A percentile compares a stretch with the other conserved stretches of the same genome.
phyloP scores from a whole-genome alignment of 2,329 filamentous ascomycete species.

The Lasiodiplodia theobromae region DNA sequence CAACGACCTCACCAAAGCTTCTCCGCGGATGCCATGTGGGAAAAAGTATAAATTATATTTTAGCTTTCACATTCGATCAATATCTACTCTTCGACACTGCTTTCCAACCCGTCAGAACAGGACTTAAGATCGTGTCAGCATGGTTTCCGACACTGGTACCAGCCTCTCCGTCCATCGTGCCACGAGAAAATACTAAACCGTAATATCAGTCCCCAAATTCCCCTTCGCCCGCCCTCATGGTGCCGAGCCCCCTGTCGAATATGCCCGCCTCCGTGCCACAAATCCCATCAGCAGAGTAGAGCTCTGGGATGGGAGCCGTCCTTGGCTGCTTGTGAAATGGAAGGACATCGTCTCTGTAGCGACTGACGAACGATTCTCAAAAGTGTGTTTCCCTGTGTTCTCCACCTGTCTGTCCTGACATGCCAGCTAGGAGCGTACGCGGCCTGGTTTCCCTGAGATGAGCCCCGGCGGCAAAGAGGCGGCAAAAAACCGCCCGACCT shows the following conservation, averaged over 20 bases:
- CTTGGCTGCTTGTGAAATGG: constrained; percentile 59
- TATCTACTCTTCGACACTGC: background rate
- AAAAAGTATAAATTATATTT: background rate
- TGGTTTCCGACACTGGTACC: background rate
- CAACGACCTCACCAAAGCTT: background rate
- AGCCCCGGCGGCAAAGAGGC: constrained; percentile 56
- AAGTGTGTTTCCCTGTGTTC: constrained; percentile 32
- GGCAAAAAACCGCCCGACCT: constrained; percentile 58
- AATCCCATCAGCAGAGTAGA: constrained; percentile 55
- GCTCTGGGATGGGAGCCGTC: constrained; percentile 56
- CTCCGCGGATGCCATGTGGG: constrained; percentile 34
- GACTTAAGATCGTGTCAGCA: background rate
- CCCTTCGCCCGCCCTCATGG: constrained; percentile 51
- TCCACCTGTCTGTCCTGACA: background rate
- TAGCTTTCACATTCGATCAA: background rate
- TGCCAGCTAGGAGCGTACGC: constrained; percentile 31
- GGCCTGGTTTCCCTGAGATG: constrained; percentile 58
- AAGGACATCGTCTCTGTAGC: constrained; percentile 56
- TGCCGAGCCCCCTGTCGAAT: constrained; percentile 54
- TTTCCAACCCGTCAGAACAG: background rate
- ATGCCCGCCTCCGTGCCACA: constrained; percentile 51
- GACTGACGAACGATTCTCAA: constrained; percentile 56
- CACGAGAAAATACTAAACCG: constrained; percentile 6
- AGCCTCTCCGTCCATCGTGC: background rate
- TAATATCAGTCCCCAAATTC: constrained; percentile 37